Percentiles rank a stretch among this genome's conserved stretches.
These are phyloP conservation scores for Tolypocladium sp. DNA, from an alignment of 2,329 filamentous ascomycete species.

Conservation along the genomic window DNA sequence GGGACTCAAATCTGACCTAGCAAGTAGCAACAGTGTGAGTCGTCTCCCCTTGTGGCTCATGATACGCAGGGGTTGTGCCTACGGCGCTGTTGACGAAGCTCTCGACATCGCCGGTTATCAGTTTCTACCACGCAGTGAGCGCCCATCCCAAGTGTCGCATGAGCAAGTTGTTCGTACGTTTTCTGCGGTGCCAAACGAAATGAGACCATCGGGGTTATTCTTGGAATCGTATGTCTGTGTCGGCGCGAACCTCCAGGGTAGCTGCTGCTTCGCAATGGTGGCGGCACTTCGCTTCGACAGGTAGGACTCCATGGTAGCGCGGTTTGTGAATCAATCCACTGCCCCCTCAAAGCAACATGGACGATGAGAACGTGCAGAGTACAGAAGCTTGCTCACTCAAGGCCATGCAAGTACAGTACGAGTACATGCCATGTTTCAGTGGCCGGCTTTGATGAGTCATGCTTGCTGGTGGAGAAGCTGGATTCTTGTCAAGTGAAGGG, in stretches of 20 bases:
- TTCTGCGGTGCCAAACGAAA: conserved; percentile 40
- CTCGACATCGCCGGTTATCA: conserved; percentile 29
- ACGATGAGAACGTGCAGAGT: neutral
- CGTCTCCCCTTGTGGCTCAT: neutral
- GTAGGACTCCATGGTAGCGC: conserved; percentile 4
- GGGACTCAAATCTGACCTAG: conserved; percentile 16
- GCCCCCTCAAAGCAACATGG: neutral
- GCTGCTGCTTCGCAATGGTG: conserved; percentile 12
- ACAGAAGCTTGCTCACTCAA: neutral
- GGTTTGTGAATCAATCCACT: neutral
- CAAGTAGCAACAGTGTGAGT: conserved; percentile 3
- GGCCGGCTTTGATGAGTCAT: conserved; percentile 1
- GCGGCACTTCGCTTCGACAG: conserved; percentile 15
- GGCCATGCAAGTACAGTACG: neutral
- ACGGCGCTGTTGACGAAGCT: conserved; percentile 19
- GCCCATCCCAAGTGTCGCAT: too few species aligned
- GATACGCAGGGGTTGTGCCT: conserved; percentile 5
- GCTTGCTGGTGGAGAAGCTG: neutral
- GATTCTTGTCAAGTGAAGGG: neutral
- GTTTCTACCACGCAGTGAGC: conserved; percentile 12
- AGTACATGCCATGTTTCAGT: neutral
- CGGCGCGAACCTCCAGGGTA: conserved; percentile 24
- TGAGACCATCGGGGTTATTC: conserved; percentile 28
- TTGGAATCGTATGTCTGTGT: conserved; percentile 25
- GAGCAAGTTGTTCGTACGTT: conserved; percentile 18